Evolutionary conservation across 2,329 filamentous ascomycete species (phyloP).

Genomic region (Cytospora piceicola): DNA sequence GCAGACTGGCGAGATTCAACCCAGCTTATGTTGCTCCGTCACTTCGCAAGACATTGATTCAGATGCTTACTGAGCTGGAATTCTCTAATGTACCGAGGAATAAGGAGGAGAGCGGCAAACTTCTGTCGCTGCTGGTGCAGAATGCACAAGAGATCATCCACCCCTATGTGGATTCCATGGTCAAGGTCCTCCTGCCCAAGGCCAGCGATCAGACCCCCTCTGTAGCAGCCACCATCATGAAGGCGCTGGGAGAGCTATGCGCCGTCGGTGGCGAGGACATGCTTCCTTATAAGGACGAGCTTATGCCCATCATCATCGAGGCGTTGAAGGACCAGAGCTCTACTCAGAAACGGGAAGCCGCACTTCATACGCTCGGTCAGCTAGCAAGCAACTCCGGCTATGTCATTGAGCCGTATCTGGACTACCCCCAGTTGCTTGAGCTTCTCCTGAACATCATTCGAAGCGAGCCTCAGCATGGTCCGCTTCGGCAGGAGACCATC

Average conservation of each 20-base stretch:
- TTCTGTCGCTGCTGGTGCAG: conserved; percentile 89
- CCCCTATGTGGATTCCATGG: conserved; percentile 96
- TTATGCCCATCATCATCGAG: conserved; percentile 95
- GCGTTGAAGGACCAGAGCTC: conserved; percentile 94
- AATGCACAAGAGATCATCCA: conserved; percentile 93
- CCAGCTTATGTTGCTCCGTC: conserved; percentile 98
- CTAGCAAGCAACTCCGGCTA: conserved; percentile 96
- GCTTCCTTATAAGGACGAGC: conserved; percentile 83
- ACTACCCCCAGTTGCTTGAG: conserved; percentile 91
- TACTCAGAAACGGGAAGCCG: conserved; percentile 85
- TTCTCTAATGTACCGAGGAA: conserved; percentile 93
- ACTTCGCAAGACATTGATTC: conserved; percentile 89
- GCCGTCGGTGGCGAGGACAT: conserved; percentile 94
- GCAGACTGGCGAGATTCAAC: conserved; percentile 86
- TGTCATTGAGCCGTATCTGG: conserved; percentile 93
- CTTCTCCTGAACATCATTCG: conserved; percentile 94
- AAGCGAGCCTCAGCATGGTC: conserved; percentile 80
- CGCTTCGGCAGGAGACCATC: conserved; percentile 89
- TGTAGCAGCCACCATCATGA: conserved; percentile 92
- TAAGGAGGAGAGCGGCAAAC: conserved; percentile 93
- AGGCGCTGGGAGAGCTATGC: conserved; percentile 91
- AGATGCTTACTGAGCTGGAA: conserved; percentile 93
- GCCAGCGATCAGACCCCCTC: conserved; percentile 82
- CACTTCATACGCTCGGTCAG: conserved; percentile 87
- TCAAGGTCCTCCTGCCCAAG: conserved; percentile 91